phyloP scores from a whole-genome alignment of 2,329 filamentous ascomycete genomes.

The Hypoxylon sp. region DNA sequence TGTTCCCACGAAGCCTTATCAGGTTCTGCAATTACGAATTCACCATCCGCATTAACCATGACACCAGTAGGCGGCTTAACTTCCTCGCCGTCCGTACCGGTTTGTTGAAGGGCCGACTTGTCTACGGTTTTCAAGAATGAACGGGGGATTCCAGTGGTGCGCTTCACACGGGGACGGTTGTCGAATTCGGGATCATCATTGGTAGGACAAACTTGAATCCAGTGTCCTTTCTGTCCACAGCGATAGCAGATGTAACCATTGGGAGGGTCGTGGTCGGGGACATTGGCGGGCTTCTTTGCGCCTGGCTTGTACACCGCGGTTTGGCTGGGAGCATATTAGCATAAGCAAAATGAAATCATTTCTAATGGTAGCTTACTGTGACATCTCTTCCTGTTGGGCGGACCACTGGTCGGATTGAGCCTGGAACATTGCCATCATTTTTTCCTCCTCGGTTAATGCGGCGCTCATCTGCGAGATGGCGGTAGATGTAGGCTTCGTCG shows the following conservation, averaged over 20 bases:
- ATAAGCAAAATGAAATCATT: background rate
- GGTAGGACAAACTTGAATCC: slow-evolving; percentile 98
- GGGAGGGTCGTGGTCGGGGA: slow-evolving; percentile 92
- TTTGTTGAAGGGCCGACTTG: slow-evolving; percentile 80
- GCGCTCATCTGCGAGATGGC: slow-evolving; percentile 73
- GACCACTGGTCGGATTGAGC: slow-evolving; percentile 92
- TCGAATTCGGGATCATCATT: slow-evolving; percentile 98
- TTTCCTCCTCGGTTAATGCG: slow-evolving; percentile 91
- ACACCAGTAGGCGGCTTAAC: slow-evolving; percentile 84
- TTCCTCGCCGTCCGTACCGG: slow-evolving; percentile 77
- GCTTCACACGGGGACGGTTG: slow-evolving; percentile 90
- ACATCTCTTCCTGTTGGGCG: slow-evolving; percentile 91
- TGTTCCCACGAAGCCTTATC: slow-evolving; percentile 97
- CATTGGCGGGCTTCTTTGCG: slow-evolving; percentile 73
- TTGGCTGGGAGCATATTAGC: slow-evolving; percentile 56
- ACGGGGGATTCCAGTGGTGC: slow-evolving; percentile 94
- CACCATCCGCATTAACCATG: slow-evolving; percentile 97
- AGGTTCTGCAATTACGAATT: slow-evolving; percentile 95
- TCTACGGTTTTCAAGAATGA: slow-evolving; percentile 96
- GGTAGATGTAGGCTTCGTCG: slow-evolving; percentile 64
- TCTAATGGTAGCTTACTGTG: slow-evolving; percentile 66
- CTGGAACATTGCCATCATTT: slow-evolving; percentile 90
- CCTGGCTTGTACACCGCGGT: slow-evolving; percentile 68
- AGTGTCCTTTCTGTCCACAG: slow-evolving; percentile 97
- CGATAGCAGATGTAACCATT: slow-evolving; percentile 96